A percentile compares a stretch with the other conserved stretches of the same genome.
Conservation (phyloP, 306 rosid species). For the Prunus dulcis region DNA sequence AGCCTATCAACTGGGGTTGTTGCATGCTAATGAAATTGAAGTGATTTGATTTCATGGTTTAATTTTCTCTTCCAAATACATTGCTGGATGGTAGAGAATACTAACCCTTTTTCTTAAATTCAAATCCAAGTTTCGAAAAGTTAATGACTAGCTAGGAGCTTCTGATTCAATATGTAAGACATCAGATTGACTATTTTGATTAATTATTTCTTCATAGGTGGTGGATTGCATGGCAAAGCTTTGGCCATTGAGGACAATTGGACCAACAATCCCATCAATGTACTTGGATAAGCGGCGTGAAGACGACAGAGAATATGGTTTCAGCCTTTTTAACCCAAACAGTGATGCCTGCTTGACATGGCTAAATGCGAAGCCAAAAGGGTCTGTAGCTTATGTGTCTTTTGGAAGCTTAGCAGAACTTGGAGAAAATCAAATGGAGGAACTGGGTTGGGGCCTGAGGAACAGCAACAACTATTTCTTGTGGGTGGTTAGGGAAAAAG, state of each 20-base stretch:
- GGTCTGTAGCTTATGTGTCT: constrained; percentile 28
- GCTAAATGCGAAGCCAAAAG: constrained; percentile 28
- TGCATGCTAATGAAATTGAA: neutral
- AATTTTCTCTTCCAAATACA: neutral
- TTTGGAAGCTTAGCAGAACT: constrained; percentile 25
- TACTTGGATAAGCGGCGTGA: constrained; percentile 32
- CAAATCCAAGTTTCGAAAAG: neutral
- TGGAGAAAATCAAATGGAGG: constrained; percentile 21
- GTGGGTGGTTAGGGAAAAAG: constrained; percentile 29
- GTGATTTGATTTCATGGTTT: neutral
- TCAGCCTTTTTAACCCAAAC: constrained; percentile 18
- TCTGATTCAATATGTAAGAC: too few relatives aligned
- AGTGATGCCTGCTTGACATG: constrained; percentile 32
- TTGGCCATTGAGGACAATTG: constrained; percentile 39
- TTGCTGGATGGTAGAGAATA: neutral
- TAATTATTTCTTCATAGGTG: constrained; percentile 3
- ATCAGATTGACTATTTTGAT: too few relatives aligned
- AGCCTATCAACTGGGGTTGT: neutral
- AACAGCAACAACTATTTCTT: constrained; percentile 7
- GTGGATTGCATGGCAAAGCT: constrained; percentile 27
- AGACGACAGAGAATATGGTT: constrained; percentile 30
- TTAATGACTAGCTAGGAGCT: too few relatives aligned
- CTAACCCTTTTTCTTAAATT: neutral
- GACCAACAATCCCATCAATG: constrained; percentile 42
- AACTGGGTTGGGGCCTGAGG: constrained; percentile 20